These are phyloP conservation scores for Coccomyxa sp. DNA, from an alignment of 139 green algal species.

Conservation along the genomic window DNA sequence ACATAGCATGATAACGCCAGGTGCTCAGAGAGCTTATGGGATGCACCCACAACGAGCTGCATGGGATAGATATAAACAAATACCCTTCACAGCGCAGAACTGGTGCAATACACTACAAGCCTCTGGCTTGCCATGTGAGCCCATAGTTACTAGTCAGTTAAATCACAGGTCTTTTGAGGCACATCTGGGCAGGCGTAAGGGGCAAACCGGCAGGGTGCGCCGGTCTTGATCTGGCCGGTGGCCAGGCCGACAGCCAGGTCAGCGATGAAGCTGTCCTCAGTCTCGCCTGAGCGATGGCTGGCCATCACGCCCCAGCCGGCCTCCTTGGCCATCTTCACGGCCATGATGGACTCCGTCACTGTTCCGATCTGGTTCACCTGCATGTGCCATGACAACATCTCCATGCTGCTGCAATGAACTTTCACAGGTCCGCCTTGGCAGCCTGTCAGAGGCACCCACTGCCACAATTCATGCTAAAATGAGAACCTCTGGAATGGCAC, in stretches of 20 bases:
- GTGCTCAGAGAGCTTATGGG: too few species aligned
- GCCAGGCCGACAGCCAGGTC: slow-evolving; percentile 95
- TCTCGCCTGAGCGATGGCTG: slow-evolving; percentile 92
- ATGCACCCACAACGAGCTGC: too few species aligned
- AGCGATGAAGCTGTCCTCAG: slow-evolving; percentile 97
- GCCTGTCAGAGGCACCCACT: neutral
- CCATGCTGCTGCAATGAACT: neutral
- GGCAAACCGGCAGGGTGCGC: slow-evolving; percentile 81
- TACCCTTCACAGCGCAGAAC: too few species aligned
- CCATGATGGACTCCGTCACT: slow-evolving; percentile 93
- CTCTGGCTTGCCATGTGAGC: too few species aligned
- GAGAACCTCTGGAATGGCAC: neutral
- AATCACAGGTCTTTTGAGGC: too few species aligned
- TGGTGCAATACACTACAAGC: too few species aligned
- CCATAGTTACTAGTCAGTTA: too few species aligned
- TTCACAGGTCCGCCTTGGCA: neutral
- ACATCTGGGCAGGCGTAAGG: too few species aligned
- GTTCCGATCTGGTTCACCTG: slow-evolving; percentile 93
- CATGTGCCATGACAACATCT: neutral
- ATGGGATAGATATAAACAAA: too few species aligned
- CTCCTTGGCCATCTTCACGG: slow-evolving; percentile 34
- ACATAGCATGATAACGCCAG: too few species aligned
- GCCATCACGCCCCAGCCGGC: slow-evolving; percentile 98
- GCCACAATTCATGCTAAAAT: too few species aligned
- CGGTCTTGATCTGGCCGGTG: slow-evolving; percentile 99